These are phyloP conservation scores for Leptodontidium sp. DNA, from an alignment of 2,329 filamentous ascomycete species.

Conservation along the genomic window DNA sequence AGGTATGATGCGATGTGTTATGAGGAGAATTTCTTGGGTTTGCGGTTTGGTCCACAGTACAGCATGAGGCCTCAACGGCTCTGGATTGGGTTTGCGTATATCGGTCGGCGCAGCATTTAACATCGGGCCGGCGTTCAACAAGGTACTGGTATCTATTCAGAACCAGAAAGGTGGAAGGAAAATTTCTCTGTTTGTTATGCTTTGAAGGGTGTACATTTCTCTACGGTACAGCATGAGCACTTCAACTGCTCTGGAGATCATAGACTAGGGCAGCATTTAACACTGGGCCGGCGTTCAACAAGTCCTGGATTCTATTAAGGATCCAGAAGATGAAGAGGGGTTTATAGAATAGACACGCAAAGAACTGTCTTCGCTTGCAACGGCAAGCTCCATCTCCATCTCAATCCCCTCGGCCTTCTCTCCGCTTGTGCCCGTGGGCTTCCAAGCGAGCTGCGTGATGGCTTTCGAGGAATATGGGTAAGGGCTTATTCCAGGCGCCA, in stretches of 20 bases:
- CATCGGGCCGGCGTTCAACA: constrained; percentile 26
- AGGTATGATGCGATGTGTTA: constrained; percentile 15
- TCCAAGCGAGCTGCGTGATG: constrained; percentile 70
- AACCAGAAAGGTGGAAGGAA: neutral
- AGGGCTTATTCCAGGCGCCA: constrained; percentile 48
- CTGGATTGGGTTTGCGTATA: constrained; percentile 27
- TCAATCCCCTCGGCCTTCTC: constrained; percentile 22
- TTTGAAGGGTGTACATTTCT: neutral
- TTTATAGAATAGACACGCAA: constrained; percentile 61
- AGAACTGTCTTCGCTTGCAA: constrained; percentile 64
- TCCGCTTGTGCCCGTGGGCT: constrained; percentile 52
- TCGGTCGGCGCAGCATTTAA: constrained; percentile 42
- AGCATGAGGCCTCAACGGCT: constrained; percentile 40
- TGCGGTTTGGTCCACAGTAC: constrained; percentile 14
- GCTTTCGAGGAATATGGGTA: constrained; percentile 52
- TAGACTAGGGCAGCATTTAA: constrained; percentile 40
- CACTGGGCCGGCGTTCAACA: neutral
- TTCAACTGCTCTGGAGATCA: constrained; percentile 36
- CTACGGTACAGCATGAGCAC: constrained; percentile 23
- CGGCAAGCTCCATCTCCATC: constrained; percentile 41
- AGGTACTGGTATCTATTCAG: constrained; percentile 23
- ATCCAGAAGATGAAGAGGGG: constrained; percentile 27
- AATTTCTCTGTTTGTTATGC: neutral
- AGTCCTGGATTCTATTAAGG: constrained; percentile 16
- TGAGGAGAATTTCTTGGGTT: constrained; percentile 23